Conservation (phyloP, 805 yeast genomes). For the Huiozyma naganishii region DNA sequence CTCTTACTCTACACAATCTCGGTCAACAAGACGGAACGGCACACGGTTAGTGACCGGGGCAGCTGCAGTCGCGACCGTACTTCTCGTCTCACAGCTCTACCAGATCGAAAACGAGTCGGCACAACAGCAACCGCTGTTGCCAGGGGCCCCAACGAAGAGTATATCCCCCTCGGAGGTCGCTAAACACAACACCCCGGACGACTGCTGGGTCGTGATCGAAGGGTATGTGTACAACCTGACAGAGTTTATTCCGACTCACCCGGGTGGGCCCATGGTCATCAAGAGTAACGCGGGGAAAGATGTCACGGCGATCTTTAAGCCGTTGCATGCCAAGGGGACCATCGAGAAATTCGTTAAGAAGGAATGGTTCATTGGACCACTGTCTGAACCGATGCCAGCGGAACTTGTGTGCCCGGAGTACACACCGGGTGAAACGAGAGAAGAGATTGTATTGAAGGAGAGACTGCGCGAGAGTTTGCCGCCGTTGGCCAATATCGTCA, state of each 20-base stretch:
- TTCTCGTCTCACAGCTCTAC: background rate
- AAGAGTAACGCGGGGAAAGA: constrained; percentile 74
- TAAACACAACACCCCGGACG: constrained; percentile 55
- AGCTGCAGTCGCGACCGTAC: background rate
- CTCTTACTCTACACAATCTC: too few species aligned
- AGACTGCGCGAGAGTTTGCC: constrained; percentile 43
- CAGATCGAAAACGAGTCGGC: background rate
- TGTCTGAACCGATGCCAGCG: constrained; percentile 28
- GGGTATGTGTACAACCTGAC: constrained; percentile 73
- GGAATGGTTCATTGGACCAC: constrained; percentile 53
- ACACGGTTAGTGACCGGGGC: too few species aligned
- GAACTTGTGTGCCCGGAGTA: constrained; percentile 21
- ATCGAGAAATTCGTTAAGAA: constrained; percentile 49
- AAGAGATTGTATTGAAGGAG: constrained; percentile 21
- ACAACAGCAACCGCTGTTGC: background rate
- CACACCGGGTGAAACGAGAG: constrained; percentile 27
- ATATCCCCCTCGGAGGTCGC: constrained; percentile 43
- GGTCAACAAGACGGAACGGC: too few species aligned
- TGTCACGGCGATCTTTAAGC: constrained; percentile 76
- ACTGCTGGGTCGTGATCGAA: constrained; percentile 80
- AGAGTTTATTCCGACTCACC: constrained; percentile 64
- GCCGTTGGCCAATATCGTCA: constrained; percentile 55
- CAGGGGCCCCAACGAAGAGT: background rate
- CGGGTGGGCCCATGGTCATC: constrained; percentile 68
- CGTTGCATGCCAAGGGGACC: constrained; percentile 85